Percentiles rank a stretch among this genome's conserved stretches.
Evolutionary conservation across 2,329 filamentous ascomycete genomes (phyloP).

Genomic region (Aureobasidium namibiae): DNA sequence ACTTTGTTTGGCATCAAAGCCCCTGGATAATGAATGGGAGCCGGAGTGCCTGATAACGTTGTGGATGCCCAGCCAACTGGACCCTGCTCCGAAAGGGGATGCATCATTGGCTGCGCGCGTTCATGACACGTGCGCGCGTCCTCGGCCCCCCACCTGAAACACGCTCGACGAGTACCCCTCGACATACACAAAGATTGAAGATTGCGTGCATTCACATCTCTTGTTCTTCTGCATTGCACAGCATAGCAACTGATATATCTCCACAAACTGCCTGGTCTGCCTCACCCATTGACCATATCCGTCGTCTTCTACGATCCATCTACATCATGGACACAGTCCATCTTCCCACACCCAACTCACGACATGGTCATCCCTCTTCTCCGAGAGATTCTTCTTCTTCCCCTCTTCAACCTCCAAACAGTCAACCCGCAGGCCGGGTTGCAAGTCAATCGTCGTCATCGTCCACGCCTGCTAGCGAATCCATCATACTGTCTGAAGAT

Average conservation of each 20-base stretch:
- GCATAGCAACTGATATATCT: background rate
- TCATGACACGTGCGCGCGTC: background rate
- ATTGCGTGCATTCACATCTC: background rate
- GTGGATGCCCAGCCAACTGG: background rate
- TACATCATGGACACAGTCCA: background rate
- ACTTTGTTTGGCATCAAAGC: constrained; percentile 8
- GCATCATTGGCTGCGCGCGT: background rate
- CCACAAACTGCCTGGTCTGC: background rate
- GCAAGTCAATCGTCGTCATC: constrained; percentile 29
- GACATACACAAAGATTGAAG: background rate
- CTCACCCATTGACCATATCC: background rate
- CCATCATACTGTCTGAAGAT: constrained; percentile 36
- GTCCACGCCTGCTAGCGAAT: constrained; percentile 27
- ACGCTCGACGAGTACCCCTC: background rate
- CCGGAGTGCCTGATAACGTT: background rate
- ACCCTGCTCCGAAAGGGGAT: background rate
- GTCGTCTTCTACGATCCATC: background rate
- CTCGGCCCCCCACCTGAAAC: too few relatives aligned
- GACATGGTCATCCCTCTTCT: background rate
- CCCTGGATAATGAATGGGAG: constrained; percentile 10
- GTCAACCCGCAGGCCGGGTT: background rate
- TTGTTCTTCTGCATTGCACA: constrained; percentile 4
- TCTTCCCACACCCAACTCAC: background rate
- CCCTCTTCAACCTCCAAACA: background rate
- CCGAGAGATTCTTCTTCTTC: too few relatives aligned